Conservation (phyloP, 2,329 filamentous ascomycete species). For the Gyromitra esculenta region DNA sequence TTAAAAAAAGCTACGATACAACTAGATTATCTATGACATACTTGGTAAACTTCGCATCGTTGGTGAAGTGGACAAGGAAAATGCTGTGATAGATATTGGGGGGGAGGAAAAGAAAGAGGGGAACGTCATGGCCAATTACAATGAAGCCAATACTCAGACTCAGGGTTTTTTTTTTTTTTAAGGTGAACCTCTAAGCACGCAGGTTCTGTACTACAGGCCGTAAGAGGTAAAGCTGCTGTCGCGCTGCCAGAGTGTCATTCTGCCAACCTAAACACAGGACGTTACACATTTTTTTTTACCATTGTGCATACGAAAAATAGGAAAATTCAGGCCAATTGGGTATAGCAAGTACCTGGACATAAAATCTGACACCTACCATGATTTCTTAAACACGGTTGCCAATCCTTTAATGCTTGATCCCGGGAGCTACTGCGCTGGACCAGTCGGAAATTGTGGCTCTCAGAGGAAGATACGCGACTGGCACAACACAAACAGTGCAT, state of each 20-base stretch:
- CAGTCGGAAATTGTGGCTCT: conserved; percentile 9
- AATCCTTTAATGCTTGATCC: conserved; percentile 8
- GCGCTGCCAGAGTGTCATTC: conserved; percentile 4
- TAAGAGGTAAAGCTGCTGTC: neutral
- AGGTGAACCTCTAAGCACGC: neutral
- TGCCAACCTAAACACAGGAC: neutral
- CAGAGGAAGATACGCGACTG: conserved; percentile 4
- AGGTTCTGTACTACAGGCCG: neutral
- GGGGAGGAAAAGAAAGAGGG: neutral
- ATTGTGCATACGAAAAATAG: neutral
- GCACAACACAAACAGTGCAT: conserved; percentile 2
- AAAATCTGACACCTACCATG: conserved; percentile 1
- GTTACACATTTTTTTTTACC: neutral
- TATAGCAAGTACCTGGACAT: neutral
- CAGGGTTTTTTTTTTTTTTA: neutral
- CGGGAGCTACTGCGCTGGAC: conserved; percentile 4
- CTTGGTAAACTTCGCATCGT: neutral
- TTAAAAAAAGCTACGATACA: neutral
- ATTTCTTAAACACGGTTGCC: neutral
- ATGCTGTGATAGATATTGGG: neutral
- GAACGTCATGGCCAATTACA: neutral
- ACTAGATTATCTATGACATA: neutral
- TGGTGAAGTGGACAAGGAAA: neutral
- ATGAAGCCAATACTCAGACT: neutral
- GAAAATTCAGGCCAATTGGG: conserved; percentile 7